phyloP scores from a whole-genome alignment of 1,139 yeast species.

The Dujonia santamariae region DNA sequence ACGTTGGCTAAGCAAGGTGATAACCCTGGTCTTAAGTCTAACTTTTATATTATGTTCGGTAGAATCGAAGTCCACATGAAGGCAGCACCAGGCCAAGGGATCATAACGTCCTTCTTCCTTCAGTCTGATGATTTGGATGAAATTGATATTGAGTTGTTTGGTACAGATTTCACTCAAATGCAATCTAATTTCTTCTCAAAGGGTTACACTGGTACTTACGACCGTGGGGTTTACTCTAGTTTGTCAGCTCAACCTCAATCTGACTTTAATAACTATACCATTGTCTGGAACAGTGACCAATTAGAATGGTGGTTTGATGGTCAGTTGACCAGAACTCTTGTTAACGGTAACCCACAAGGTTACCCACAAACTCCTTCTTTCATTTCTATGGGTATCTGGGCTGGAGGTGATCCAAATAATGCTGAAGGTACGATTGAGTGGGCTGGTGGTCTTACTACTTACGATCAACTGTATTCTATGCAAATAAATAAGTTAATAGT shows the following conservation, averaged over 20 bases:
- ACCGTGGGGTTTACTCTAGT: constrained; percentile 67
- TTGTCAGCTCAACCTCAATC: constrained; percentile 42
- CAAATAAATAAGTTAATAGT: constrained; percentile 24
- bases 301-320: constrained; percentile 46
- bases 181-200: constrained; percentile 78
- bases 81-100: constrained; percentile 70
- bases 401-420: constrained; percentile 44
- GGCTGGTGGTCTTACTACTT: constrained; percentile 43
- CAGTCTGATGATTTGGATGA: constrained; percentile 83
- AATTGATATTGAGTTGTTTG: constrained; percentile 76
- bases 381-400: constrained; percentile 42
- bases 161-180: constrained; percentile 65
- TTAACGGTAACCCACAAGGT: constrained; percentile 34
- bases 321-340: constrained; percentile 37
- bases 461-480: constrained; percentile 35
- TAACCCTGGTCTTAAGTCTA: constrained; percentile 67
- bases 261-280: constrained; percentile 29
- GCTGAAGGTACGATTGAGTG: constrained; percentile 48
- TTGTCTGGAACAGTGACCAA: constrained; percentile 32
- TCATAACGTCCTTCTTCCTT: constrained; percentile 70
- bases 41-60: constrained; percentile 81
- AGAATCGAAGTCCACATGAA: constrained; percentile 63
- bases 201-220: constrained; percentile 67
- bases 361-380: constrained; percentile 53
- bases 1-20: constrained; percentile 57